Conservation (phyloP, 2,329 filamentous ascomycete genomes). For the Neofusicoccum ribis region DNA sequence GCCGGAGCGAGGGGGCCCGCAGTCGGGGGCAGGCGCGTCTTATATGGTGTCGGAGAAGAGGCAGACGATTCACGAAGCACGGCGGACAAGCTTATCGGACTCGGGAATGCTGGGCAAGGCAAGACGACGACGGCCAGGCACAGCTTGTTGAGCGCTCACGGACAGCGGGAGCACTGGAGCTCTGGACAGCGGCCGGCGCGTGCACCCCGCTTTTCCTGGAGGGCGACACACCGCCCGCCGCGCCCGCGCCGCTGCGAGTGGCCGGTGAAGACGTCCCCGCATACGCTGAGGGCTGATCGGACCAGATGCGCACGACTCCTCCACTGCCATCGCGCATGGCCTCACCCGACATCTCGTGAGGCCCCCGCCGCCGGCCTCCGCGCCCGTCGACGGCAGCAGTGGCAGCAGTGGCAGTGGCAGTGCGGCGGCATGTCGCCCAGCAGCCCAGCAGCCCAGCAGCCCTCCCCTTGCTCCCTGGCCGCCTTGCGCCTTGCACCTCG, state of each 20-base stretch:
- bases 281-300: neutral
- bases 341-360: constrained; percentile 11
- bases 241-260: neutral
- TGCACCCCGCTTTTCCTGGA: neutral
- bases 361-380: neutral
- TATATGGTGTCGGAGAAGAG: neutral
- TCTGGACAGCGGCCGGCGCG: neutral
- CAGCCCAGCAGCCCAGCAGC: neutral
- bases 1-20: neutral
- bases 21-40: neutral
- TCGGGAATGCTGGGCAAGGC: neutral
- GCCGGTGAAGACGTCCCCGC: constrained; percentile 8
- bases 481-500: neutral
- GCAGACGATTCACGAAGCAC: constrained; percentile 3
- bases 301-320: neutral
- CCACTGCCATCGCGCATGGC: neutral
- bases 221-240: neutral
- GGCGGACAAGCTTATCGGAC: neutral
- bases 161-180: constrained; percentile 9
- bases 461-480: neutral
- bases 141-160: constrained; percentile 15
- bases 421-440: neutral
- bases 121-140: constrained; percentile 2
- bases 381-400: neutral
- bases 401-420: neutral